These are phyloP conservation scores for Sphagnum fallax DNA, from an alignment of 228 moss, liverwort and hornwort species.

Conservation along the genomic window DNA sequence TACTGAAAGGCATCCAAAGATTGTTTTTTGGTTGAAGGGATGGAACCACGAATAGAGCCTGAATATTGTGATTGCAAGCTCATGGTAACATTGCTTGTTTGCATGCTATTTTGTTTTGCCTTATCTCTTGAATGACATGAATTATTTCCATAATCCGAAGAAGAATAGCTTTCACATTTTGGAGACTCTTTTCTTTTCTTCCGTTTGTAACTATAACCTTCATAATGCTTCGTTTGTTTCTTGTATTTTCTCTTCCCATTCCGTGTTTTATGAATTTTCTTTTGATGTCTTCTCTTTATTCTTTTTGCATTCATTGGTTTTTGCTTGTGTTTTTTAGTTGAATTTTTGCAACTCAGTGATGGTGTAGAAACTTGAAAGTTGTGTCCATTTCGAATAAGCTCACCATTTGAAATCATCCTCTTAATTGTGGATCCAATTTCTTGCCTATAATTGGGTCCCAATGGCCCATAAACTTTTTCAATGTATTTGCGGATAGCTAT, in stretches of 20 bases:
- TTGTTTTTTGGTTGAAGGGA: conserved; percentile 13
- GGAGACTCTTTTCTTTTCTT: no score
- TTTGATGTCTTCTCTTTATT: no score
- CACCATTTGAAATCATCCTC: neutral
- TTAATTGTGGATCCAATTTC: neutral
- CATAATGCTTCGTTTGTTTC: no score
- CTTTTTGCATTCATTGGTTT: no score
- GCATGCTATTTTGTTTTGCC: neutral
- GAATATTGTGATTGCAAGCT: neutral
- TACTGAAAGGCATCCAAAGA: conserved; percentile 19
- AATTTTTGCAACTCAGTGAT: no score
- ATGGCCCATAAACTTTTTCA: neutral
- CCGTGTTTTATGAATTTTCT: no score
- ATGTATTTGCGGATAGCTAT: neutral
- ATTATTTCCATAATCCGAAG: neutral
- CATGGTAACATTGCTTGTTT: neutral
- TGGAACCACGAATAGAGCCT: conserved; percentile 10
- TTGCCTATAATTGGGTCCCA: neutral
- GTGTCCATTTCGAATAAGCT: neutral
- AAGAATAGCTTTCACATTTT: neutral
- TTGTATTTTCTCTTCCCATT: no score
- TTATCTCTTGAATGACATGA: neutral
- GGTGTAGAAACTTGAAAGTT: neutral
- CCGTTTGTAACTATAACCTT: no score
- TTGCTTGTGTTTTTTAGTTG: no score